Base-by-base conservation (phyloP, 306 rosid genomes). In the Fagus crenata region DNA sequence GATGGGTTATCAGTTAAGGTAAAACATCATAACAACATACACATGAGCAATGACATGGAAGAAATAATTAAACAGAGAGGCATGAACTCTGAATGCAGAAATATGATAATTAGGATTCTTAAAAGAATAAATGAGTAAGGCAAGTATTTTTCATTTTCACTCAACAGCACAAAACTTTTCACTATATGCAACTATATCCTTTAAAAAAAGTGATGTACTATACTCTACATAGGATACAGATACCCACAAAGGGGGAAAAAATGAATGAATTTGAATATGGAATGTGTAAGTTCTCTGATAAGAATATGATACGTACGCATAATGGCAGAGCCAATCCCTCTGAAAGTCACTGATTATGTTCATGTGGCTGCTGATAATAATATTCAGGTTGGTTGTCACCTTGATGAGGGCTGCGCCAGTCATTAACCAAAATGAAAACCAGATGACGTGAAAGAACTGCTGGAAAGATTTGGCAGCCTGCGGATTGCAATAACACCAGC, bases 341-440 rank as follows among this genome's bases (percentile, higher is more conserved):
- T 76, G 63, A 54, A 79, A 70, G 81, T 70, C 51, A 73, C 13
- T 17, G 14, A 17, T 32, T 73, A 28, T 68, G 72, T 80, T 81
- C 81, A 43, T 31, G 74, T 61, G 15, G 80, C 77, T 80, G 84
- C 67, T 35, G 58, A n/a, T 75, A 75, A 75, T 59, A 81, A 58
- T 77, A 72, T 80, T 81, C 71, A 53, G 69, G 83, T 71, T 72
- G 58, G 33, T 46, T 72, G 72, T 69, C 77, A 72, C 67, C 83
- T 56, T 33, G 56, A 35, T 49, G 28, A 51, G 60, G 60, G 53
- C 67, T 73, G 53, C 71, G 33, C 13, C 70, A 39, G 65, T 59
- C 31, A 36, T 84, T 80, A 93, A 67, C 97, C 97, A 68, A 93
- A 68, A 85, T 93, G 97, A 75, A 91, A 88, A 71, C 97, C 97